Evolutionary conservation across 176 grass and related monocot genomes (phyloP), one percentile per base, ranked within the genome.

Genomic region (Areca catechu): DNA sequence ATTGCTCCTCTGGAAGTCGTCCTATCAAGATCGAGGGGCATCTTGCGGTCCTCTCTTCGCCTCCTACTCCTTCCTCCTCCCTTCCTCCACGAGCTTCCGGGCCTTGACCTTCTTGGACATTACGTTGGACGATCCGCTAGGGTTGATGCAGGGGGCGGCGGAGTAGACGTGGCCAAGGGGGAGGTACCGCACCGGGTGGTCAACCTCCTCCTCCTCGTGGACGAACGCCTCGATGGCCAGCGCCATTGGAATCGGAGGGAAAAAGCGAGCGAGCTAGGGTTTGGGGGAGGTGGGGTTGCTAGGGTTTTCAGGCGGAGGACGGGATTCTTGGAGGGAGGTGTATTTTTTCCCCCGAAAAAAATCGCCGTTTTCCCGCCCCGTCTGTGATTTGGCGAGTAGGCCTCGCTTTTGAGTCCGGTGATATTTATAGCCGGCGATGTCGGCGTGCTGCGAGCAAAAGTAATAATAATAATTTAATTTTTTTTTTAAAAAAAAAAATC

Each of bases 101-200:
- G 68, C 64, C 56, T 85, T 90, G 43, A 74, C 84, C 53, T 63
- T 63, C 34, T 55, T 83, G 20, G 72, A 28, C 5, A 29, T 48
- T 20, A 66, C 61, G 24, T 7, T 43, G 65, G 65, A 67, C 4
- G 65, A 67, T 19, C 65, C 65, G 24, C 65, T 67, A 67, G 65
- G 65, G 79, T 51, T 69, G 49, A 50, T 54, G 50, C 79, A 66
- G 19, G 84, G 73, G 5, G 76, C 50, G n/a, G 86, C 74, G 4
- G 88, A 98, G 77, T 98, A 88, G 68, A 98, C 67, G n/a, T 56
- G 84, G 66, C 85, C 87, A 24, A 92, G 77, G 14, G 93, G 69
- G 21, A 89, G 73, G 67, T 88, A 82, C 49, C 93, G 93, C 34
- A 85, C 65, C 3, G 88, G 84, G 24, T 80, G 80, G 29, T 67